phyloP scores from a whole-genome alignment of 306 rosid species.

The Quercus variabilis region DNA sequence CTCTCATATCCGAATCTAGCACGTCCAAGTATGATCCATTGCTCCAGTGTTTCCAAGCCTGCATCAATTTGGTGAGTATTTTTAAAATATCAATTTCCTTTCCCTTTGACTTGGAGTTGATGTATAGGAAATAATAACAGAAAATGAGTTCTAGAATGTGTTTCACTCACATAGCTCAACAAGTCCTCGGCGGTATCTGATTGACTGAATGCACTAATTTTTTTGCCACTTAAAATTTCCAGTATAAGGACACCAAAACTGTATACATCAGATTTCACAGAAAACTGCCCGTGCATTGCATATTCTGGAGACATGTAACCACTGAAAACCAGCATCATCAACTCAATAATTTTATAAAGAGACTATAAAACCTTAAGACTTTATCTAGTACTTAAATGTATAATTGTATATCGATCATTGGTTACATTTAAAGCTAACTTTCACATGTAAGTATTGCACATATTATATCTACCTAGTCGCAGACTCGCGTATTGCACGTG shows the following conservation, averaged over 20 bases:
- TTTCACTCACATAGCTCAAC: not conserved
- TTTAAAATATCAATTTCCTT: not conserved
- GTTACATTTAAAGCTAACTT: too few species aligned
- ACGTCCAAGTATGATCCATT: conserved; percentile 5
- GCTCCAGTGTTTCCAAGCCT: conserved; percentile 38
- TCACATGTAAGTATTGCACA: too few species aligned
- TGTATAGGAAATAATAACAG: too few species aligned
- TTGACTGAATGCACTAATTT: not conserved
- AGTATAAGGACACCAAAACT: not conserved
- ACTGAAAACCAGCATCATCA: not conserved
- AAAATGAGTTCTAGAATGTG: not conserved
- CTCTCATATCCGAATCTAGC: conserved; percentile 15
- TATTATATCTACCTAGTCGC: too few species aligned
- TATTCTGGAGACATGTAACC: conserved; percentile 4
- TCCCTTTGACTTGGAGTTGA: too few species aligned
- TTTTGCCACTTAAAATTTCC: not conserved
- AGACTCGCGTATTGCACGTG: too few species aligned
- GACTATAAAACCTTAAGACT: too few species aligned
- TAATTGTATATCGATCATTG: too few species aligned
- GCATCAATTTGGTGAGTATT: not conserved
- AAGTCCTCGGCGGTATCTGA: not conserved
- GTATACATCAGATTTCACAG: not conserved
- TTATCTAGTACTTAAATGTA: too few species aligned
- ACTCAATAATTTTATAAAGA: too few species aligned
- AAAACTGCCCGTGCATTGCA: not conserved